Base-by-base conservation (phyloP, 495 filamentous ascomycete species). In the Margaritispora aquatica region DNA sequence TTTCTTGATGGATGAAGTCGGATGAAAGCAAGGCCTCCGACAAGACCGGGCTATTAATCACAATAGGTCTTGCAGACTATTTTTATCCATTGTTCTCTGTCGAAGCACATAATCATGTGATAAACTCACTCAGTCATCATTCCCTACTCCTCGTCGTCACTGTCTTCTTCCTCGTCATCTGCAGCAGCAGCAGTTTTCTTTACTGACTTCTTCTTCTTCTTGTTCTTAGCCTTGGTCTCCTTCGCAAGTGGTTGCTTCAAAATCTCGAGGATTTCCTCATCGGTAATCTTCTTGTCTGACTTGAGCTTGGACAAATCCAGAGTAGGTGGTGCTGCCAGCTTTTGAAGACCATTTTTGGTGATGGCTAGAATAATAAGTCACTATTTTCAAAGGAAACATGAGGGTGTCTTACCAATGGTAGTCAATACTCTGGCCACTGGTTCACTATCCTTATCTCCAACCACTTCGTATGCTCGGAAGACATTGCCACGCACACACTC, bases 241-340 rank as follows among this genome's bases (percentile, higher is more conserved):
- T 66, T 68, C 81, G 62, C 79, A 55, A 96, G 72, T 15, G 94
- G 92, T 71, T 87, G 87, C 73, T 90, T 90, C 50, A 98, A 79
- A 61, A 98, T 93, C 79, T 91, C 88, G 55, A 96, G 85, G 62
- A 98, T 81, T 74, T 96, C 92, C 73, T 94, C 89, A 67, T 97
- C 92, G 58, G 86, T 88, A 70, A 98, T 94, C 84, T 96, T 96
- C 83, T 98, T 97, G 72, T 97, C 90, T 2, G 88, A 85, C 80
- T 93, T 90, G 80, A 85, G 81, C 74, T 91, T 88, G 66, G 78
- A 78, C 48, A 94, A 68, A 65, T 97, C 89, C 20, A 82, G 75
- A 9, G 83, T 71, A 57, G 88, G 83, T 22, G 94, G 88, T 7
- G 82, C 85, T 41, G 89, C 85, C 24, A 98, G 75, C 72, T 88